Evolutionary conservation across 441 rosid genomes (phyloP).

Genomic region (Monsonia emarginata): DNA sequence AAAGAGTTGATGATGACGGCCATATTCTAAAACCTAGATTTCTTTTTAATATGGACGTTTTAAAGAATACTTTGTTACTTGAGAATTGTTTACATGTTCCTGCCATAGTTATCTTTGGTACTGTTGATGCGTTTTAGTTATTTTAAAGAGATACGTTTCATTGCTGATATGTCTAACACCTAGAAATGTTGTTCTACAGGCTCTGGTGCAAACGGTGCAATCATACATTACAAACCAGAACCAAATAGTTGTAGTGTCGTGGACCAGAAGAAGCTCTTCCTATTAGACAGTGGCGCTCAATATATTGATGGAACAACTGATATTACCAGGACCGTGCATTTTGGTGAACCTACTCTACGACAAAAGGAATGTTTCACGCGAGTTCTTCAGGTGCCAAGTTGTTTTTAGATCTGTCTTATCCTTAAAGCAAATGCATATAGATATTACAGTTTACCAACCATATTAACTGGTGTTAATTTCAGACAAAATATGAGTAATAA

Average conservation of each 20-base stretch:
- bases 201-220: constrained; percentile 92
- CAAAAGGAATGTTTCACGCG: constrained; percentile 90
- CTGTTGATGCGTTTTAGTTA: not conserved
- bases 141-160: not conserved
- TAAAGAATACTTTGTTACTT: not conserved
- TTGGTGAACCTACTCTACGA: constrained; percentile 63
- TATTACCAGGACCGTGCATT: constrained; percentile 90
- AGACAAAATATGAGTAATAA: not conserved
- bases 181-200: constrained; percentile 33
- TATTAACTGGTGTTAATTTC: not conserved
- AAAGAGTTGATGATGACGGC: not conserved
- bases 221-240: constrained; percentile 90
- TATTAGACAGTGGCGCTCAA: constrained; percentile 95
- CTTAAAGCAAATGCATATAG: not conserved
- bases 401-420: constrained; percentile 6
- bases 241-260: constrained; percentile 69
- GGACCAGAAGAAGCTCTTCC: constrained; percentile 60
- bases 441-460: not conserved
- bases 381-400: constrained; percentile 58
- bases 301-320: constrained; percentile 94
- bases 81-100: not conserved
- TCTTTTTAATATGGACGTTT: not conserved
- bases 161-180: not conserved
- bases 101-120: not conserved
- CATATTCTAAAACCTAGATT: not conserved